Evolutionary conservation across 1,284 basidiomycete species (phyloP).

Genomic region (Leucocoprinus gongylophorus): DNA sequence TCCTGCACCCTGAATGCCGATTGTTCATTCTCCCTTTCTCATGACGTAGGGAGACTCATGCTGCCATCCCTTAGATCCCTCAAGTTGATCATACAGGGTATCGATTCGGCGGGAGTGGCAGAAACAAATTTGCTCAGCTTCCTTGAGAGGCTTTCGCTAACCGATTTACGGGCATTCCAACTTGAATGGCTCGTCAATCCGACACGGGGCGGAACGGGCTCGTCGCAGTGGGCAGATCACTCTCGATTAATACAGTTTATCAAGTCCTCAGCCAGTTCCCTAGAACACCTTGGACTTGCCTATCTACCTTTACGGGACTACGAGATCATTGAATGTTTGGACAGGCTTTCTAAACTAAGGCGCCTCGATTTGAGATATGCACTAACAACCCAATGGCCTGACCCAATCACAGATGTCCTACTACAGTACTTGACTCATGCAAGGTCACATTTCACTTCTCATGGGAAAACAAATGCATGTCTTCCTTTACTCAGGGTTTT

Average conservation of each 20-base stretch:
- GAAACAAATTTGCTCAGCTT: conserved; percentile 25
- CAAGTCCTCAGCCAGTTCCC: conserved; percentile 19
- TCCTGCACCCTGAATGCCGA: conserved; percentile 28
- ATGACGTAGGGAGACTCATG: not conserved
- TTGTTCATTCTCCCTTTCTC: conserved; percentile 19
- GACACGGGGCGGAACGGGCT: conserved; percentile 4
- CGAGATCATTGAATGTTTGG: conserved; percentile 27
- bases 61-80: conserved; percentile 21
- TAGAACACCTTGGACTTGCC: conserved; percentile 26
- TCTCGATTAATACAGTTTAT: conserved; percentile 27
- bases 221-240: conserved; percentile 22
- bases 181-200: conserved; percentile 28
- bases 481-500: conserved; percentile 12
- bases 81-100: conserved; percentile 27
- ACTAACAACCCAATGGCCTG: conserved; percentile 23
- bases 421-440: conserved; percentile 19
- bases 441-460: not conserved
- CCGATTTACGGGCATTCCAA: conserved; percentile 21
- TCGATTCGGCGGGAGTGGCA: conserved; percentile 10
- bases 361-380: conserved; percentile 30
- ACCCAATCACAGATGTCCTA: conserved; percentile 31
- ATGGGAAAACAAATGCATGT: not conserved
- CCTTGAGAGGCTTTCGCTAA: conserved; percentile 7
- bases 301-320: conserved; percentile 33
- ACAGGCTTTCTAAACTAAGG: conserved; percentile 22